Evolutionary conservation across 306 rosid species (phyloP).

Genomic region (Lathyrus oleraceus): DNA sequence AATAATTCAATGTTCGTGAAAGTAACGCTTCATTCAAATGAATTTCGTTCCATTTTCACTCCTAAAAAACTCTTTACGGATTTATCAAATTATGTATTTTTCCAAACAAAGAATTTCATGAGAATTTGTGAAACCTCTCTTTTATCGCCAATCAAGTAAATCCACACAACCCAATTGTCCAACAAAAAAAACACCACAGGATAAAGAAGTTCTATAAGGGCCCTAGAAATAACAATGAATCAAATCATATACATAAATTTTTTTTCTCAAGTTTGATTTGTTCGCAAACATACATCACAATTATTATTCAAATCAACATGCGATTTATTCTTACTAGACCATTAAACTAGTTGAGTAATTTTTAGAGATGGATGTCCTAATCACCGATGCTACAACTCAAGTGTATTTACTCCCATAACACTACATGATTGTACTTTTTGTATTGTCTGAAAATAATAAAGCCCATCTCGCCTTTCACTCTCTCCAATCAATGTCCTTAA

Average conservation of each 20-base stretch:
- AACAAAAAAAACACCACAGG: conserved; percentile 13
- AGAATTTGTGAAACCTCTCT: background rate
- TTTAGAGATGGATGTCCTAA: background rate
- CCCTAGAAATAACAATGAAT: background rate
- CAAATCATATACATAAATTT: background rate
- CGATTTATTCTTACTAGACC: background rate
- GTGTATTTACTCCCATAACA: background rate
- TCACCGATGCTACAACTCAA: background rate
- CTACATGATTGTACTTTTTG: background rate
- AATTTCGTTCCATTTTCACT: conserved; percentile 2
- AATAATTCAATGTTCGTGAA: background rate
- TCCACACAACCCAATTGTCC: background rate
- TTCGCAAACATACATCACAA: background rate
- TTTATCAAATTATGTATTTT: background rate
- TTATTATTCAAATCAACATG: background rate
- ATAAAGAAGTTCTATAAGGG: background rate
- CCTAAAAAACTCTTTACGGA: background rate
- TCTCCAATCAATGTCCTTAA: background rate
- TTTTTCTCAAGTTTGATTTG: background rate
- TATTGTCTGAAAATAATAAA: background rate
- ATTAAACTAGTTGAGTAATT: background rate
- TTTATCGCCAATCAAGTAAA: background rate
- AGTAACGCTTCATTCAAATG: background rate
- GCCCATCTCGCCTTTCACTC: background rate
- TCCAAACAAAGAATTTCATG: background rate